Conservation (phyloP, 345 rosid genomes). For the Aquilaria yunnanensis region DNA sequence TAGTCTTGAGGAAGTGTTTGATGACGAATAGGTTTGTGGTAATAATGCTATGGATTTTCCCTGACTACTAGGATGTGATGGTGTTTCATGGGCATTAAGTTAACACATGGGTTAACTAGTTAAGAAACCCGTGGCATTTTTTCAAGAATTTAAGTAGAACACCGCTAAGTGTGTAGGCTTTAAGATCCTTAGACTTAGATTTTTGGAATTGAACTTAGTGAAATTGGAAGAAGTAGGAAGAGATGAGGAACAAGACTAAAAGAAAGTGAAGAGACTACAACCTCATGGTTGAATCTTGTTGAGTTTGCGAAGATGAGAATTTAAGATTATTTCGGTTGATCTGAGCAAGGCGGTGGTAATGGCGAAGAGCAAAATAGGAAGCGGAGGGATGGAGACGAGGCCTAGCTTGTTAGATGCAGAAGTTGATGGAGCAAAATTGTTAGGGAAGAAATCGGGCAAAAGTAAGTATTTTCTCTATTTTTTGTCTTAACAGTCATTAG, state of each 20-base stretch:
- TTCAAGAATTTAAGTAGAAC: slow-evolving; percentile 20
- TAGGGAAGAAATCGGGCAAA: too few species aligned
- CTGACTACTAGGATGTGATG: slow-evolving; percentile 6
- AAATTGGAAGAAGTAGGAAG: background rate
- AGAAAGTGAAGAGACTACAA: background rate
- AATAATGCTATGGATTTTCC: slow-evolving; percentile 10
- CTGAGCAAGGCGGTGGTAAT: too few species aligned
- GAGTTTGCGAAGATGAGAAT: too few species aligned
- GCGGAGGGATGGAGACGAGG: too few species aligned
- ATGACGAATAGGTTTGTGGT: slow-evolving; percentile 3
- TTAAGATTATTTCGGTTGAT: too few species aligned
- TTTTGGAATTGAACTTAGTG: background rate
- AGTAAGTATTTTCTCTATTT: too few species aligned
- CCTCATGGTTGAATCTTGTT: background rate
- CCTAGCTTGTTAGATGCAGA: too few species aligned
- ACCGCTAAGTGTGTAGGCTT: slow-evolving; percentile 23
- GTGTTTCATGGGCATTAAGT: slow-evolving; percentile 17
- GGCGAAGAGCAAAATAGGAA: too few species aligned
- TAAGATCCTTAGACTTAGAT: slow-evolving; percentile 11
- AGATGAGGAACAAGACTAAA: background rate
- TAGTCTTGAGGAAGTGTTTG: slow-evolving; percentile 5
- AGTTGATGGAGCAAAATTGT: too few species aligned
- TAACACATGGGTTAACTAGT: slow-evolving; percentile 26
- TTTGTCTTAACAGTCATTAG: too few species aligned
- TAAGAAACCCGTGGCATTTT: slow-evolving; percentile 23